Evolutionary conservation across 139 green algal genomes (phyloP).

Genomic region (Microglena sp.): DNA sequence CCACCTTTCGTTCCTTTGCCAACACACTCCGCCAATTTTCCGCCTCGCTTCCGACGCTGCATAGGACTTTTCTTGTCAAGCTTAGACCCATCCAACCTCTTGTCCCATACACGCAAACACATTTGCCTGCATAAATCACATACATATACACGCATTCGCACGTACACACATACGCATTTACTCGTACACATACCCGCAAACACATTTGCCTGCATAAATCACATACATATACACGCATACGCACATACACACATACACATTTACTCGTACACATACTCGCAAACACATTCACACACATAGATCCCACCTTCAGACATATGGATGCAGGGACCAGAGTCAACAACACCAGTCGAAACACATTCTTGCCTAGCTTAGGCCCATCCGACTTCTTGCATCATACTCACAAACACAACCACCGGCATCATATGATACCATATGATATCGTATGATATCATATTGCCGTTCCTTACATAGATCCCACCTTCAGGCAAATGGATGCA

Average conservation of each 20-base stretch:
- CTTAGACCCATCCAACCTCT: too few species aligned
- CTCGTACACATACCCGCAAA: too few species aligned
- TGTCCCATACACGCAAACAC: too few species aligned
- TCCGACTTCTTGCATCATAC: not conserved
- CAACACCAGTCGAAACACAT: not conserved
- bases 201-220: not conserved
- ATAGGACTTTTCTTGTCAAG: too few species aligned
- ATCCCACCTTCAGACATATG: not conserved
- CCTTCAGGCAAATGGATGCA: not conserved
- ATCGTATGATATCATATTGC: not conserved
- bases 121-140: too few species aligned
- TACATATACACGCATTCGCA: too few species aligned
- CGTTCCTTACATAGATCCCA: not conserved
- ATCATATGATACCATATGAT: not conserved
- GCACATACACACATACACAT: not conserved
- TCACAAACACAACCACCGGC: not conserved
- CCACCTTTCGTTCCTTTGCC: too few species aligned
- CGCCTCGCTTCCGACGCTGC: too few species aligned
- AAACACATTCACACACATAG: not conserved
- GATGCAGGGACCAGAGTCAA: conserved; percentile 11
- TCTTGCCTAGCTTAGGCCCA: not conserved
- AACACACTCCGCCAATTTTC: too few species aligned
- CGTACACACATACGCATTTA: too few species aligned
- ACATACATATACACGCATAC: not conserved
- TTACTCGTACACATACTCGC: not conserved